Evolutionary conservation across 1,284 basidiomycete genomes (phyloP), one percentile per base, ranked within the genome.

Genomic region (Acaromyces ingoldii): DNA sequence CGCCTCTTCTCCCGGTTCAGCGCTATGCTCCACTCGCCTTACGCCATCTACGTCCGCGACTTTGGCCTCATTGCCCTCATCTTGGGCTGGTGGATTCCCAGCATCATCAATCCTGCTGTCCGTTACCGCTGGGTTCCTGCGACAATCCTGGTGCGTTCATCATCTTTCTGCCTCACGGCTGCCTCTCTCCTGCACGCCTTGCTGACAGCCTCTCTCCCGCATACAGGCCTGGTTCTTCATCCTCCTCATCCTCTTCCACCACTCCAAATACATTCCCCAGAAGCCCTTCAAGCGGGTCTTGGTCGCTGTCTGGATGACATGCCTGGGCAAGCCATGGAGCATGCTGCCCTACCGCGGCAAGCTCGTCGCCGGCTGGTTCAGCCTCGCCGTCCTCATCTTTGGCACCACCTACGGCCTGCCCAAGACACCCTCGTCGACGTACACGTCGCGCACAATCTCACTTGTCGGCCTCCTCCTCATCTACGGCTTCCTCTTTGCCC

Each of bases 181-280:
- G 6, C 24, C 24, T 25, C 36, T 45, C 40, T 9, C 29, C 22
- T 47, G 29, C 21, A n/a, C 24, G 25, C 45, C 43, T 25, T 30
- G 15, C 21, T 3, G 34, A 13, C 41, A 10, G 9, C 44, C 45
- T 17, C 19, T 63, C 56, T 63, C 57, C 54, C 56, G 7, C 38
- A 7, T 40, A 17, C 38, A 40, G 38, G 38, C 62, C 4, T 64
- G 62, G 66, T 68, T 67, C 64, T 67, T 69, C 49, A 69, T 70
- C 55, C 60, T 67, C 24, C 57, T 71, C 43, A 67, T 71, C 52
- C 66, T 71, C 34, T 60, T 71, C 58, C 68, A 71, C 67, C 67
- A 71, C 47, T 49, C 60, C 44, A 51, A 56, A 4, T 71, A 71
- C 60, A 44, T 71, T 36, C 44, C 67, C 39, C 68, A 71, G 58